Base-by-base conservation (phyloP, 352 stramenopile species). In the Phytophthora citricola region DNA sequence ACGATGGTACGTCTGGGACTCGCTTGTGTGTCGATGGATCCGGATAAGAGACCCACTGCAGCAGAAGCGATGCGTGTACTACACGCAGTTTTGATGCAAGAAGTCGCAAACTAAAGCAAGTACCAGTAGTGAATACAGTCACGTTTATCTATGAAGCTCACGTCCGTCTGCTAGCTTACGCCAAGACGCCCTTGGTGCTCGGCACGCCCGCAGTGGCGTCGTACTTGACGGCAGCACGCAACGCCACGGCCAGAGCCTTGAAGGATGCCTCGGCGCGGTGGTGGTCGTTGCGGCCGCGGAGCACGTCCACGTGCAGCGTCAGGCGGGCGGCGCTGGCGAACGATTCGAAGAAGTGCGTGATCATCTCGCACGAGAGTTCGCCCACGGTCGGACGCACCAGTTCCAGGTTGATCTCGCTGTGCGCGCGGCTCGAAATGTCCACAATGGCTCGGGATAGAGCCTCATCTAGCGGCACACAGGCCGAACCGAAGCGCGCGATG, bases 311-410 rank as follows among this genome's bases (percentile, higher is more conserved):
- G 71, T 99, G 96, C 32, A 98, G 78, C 44, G 94, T 98, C 44
- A 98, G 79, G 9, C 89, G 87, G 53, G 90, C 92, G 31, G 95
- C 94, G 34, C 93, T 97, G 2, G 95, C 91, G 49, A 98, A 92
- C 36, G 91, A 98, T 73, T 98, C 89, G 57, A 99, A 87, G 53
- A 97, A 94, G 75, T 99, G 96, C 61, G 94, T 90, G 46, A 98
- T 85, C 96, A 99, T 99, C 78, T 99, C 95, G 54, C 86, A 95
- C 61, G 89, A 95, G 43, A 99, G 60, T 60, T 92, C 80, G 61
- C 88, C 84, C 29, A 97, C 87, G 60, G 73, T 97, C 49, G 95
- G 88, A 20, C 90, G 83, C 47, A 85, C 70, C 38, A 98, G 72
- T 46, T 93, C 76, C 45, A 98, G 71, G 66, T 98, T 83, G 47